These are phyloP conservation scores for Saccharomycopsis sp. DNA, from an alignment of 805 yeast species.

Conservation along the genomic window DNA sequence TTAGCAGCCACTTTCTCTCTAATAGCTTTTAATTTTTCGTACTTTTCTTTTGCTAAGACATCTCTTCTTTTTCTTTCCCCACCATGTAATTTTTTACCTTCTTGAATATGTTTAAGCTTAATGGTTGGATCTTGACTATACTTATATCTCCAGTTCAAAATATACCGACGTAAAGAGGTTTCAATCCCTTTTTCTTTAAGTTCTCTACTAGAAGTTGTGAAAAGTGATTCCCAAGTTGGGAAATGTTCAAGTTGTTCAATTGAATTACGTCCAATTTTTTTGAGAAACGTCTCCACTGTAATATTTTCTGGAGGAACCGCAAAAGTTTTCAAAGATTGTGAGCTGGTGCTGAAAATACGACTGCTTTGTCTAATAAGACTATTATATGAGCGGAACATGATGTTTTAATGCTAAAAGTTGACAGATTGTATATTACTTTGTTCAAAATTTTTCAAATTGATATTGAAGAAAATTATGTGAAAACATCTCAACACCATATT, in stretches of 20 bases:
- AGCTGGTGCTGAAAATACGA: too few species aligned
- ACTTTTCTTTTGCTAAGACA: conserved; percentile 49
- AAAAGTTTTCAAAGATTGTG: background rate
- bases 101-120: conserved; percentile 43
- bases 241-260: conserved; percentile 57
- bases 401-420: too few species aligned
- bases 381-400: too few species aligned
- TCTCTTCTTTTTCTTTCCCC: conserved; percentile 78
- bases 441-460: too few species aligned
- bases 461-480: too few species aligned
- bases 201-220: conserved; percentile 39
- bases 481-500: background rate
- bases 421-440: too few species aligned
- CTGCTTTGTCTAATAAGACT: too few species aligned
- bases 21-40: conserved; percentile 37
- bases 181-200: conserved; percentile 76
- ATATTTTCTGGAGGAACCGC: conserved; percentile 39
- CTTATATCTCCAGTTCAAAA: conserved; percentile 62
- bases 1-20: conserved; percentile 22
- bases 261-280: conserved; percentile 68
- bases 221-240: conserved; percentile 65
- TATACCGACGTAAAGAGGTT: conserved; percentile 57
- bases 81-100: conserved; percentile 70
- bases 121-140: conserved; percentile 26
- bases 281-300: conserved; percentile 64